Conservation (phyloP, 306 rosid genomes). For the Pterocarpus macrocarpus region DNA sequence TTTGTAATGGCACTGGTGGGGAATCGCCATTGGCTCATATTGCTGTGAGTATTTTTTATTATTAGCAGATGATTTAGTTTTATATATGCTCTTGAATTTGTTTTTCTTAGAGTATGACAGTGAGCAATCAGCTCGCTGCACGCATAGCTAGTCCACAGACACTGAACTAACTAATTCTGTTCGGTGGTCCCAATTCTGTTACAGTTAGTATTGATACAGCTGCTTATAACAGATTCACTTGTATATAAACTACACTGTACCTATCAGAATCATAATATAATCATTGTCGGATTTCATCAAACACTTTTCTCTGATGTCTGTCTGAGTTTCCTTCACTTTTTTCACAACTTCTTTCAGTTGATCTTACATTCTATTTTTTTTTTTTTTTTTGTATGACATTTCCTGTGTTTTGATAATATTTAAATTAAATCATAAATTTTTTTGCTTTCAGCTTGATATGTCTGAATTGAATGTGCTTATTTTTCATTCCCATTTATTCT, state of each 20-base stretch:
- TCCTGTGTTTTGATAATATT: conserved; percentile 8
- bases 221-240: not conserved
- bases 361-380: not conserved
- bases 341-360: not conserved
- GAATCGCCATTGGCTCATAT: conserved; percentile 89
- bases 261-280: not conserved
- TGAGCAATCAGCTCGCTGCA: not conserved
- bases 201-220: not conserved
- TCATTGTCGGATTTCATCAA: not conserved
- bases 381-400: not conserved
- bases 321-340: not conserved
- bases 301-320: not conserved
- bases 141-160: not conserved
- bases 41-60: conserved; percentile 72
- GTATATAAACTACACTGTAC: not conserved
- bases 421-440: conserved; percentile 4
- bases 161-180: not conserved
- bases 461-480: conserved; percentile 29
- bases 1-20: conserved; percentile 75
- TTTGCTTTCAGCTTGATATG: conserved; percentile 33
- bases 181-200: not conserved
- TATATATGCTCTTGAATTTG: conserved; percentile 1
- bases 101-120: not conserved
- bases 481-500: conserved; percentile 31
- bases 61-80: not conserved